phyloP scores from a whole-genome alignment of 2,329 filamentous ascomycete genomes.

The Colletotrichum liaoningense region DNA sequence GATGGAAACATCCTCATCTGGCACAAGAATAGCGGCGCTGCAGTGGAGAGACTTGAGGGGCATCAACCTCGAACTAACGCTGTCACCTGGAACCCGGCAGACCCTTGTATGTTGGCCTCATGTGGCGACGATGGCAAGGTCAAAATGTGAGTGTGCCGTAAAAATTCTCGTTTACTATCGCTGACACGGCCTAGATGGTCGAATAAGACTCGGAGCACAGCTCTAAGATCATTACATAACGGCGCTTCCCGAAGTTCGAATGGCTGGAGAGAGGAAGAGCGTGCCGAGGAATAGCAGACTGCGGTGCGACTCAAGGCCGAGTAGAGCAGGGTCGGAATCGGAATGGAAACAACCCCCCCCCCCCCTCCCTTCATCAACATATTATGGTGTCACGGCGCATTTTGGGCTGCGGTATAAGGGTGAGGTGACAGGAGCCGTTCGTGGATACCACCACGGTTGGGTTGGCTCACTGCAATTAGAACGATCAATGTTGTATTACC shows the following conservation, averaged over 20 bases:
- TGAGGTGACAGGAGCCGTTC: not conserved
- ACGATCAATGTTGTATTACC: not conserved
- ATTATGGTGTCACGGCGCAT: constrained; percentile 21
- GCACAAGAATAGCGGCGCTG: constrained; percentile 84
- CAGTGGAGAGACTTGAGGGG: constrained; percentile 81
- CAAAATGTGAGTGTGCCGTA: constrained; percentile 75
- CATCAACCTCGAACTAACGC: constrained; percentile 86
- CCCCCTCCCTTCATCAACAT: constrained; percentile 22
- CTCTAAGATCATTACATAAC: constrained; percentile 37
- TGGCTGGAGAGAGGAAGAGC: constrained; percentile 24
- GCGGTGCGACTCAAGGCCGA: not conserved
- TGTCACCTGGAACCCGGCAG: constrained; percentile 87
- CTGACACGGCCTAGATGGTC: constrained; percentile 39
- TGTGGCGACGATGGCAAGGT: constrained; percentile 89
- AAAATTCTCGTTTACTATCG: not conserved
- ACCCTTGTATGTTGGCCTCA: constrained; percentile 88
- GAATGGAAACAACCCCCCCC: constrained; percentile 17
- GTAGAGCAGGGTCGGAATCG: constrained; percentile 12
- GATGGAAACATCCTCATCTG: constrained; percentile 84
- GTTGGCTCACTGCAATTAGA: not conserved
- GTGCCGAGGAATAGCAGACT: constrained; percentile 9
- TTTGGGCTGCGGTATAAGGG: not conserved
- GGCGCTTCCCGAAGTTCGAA: constrained; percentile 26
- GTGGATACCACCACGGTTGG: not conserved
- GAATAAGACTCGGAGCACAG: constrained; percentile 38